A percentile compares a stretch with the other conserved stretches of the same genome.
These are phyloP conservation scores for Talaromyces sp. DNA, from an alignment of 2,329 filamentous ascomycete species.

Conservation along the genomic window DNA sequence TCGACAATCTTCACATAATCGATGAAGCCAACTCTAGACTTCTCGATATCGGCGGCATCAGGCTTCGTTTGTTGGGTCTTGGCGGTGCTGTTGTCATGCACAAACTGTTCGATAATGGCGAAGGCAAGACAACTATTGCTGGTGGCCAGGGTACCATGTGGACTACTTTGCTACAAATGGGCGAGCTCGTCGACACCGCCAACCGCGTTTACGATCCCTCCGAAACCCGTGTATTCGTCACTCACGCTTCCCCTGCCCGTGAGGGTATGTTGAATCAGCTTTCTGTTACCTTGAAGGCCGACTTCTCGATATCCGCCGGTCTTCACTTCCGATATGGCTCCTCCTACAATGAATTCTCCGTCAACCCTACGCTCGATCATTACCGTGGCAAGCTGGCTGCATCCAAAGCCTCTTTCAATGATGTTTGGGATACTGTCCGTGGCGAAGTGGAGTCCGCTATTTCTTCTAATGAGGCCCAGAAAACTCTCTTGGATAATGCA, in stretches of 20 bases:
- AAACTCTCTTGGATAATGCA: constrained; percentile 84
- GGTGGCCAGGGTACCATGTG: constrained; percentile 99
- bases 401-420: constrained; percentile 96
- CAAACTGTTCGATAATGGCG: constrained; percentile 98
- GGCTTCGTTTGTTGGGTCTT: constrained; percentile 86
- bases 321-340: constrained; percentile 98
- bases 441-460: constrained; percentile 93
- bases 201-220: constrained; percentile 98
- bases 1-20: constrained; percentile 95
- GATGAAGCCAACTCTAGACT: constrained; percentile 96
- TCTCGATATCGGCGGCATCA: constrained; percentile 89
- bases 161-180: constrained; percentile 97
- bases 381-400: constrained; percentile 97
- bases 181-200: constrained; percentile 93
- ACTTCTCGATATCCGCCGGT: constrained; percentile 96
- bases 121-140: constrained; percentile 95
- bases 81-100: constrained; percentile 99
- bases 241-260: constrained; percentile 90
- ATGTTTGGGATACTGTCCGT: constrained; percentile 99
- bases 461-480: constrained; percentile 85
- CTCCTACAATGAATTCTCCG: constrained; percentile 99
- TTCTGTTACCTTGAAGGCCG: constrained; percentile 92
- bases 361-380: constrained; percentile 95
- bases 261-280: constrained; percentile 97
- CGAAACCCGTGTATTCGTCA: constrained; percentile 93